These are phyloP conservation scores for Rhodosporidiobolus odoratus DNA, from an alignment of 768 basidiomycete genomes.

Conservation along the genomic window DNA sequence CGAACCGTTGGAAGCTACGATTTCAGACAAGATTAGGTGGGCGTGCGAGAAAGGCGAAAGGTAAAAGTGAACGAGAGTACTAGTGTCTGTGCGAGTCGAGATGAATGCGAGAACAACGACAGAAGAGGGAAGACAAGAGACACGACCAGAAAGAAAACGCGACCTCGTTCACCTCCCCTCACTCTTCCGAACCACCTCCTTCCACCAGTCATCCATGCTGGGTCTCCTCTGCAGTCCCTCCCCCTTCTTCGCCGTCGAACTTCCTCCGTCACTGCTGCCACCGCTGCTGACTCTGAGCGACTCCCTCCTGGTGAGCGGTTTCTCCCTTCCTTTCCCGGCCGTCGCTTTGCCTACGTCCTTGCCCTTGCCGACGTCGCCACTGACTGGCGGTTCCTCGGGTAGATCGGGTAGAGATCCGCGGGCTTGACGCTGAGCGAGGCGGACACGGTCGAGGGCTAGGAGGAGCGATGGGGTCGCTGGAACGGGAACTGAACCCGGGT, in stretches of 20 bases:
- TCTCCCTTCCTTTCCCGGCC: not conserved
- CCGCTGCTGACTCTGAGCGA: not conserved
- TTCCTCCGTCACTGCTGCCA: not conserved
- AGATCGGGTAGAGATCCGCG: not conserved
- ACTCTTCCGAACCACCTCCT: conserved; percentile 1
- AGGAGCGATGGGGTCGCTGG: conserved; percentile 18
- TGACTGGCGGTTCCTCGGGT: not conserved
- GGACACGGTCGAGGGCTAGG: conserved; percentile 1
- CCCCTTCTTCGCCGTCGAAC: not conserved
- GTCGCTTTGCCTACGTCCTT: not conserved
- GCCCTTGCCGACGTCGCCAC: not conserved
- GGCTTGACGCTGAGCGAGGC: conserved; percentile 4
- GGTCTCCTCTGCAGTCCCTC: not conserved
- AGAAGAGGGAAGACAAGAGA: too few relatives aligned
- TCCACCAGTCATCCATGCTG: conserved; percentile 29
- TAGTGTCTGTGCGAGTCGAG: too few relatives aligned
- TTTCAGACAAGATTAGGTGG: too few relatives aligned
- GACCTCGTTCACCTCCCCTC: not conserved
- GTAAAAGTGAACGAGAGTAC: too few relatives aligned
- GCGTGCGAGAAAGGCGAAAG: too few relatives aligned
- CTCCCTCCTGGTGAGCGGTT: not conserved
- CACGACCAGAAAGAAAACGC: not conserved
- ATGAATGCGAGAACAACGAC: too few relatives aligned
- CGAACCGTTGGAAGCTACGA: too few relatives aligned
- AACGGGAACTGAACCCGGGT: not conserved